phyloP scores from a whole-genome alignment of 2,329 filamentous ascomycete species.

The Verticillium isaacii region DNA sequence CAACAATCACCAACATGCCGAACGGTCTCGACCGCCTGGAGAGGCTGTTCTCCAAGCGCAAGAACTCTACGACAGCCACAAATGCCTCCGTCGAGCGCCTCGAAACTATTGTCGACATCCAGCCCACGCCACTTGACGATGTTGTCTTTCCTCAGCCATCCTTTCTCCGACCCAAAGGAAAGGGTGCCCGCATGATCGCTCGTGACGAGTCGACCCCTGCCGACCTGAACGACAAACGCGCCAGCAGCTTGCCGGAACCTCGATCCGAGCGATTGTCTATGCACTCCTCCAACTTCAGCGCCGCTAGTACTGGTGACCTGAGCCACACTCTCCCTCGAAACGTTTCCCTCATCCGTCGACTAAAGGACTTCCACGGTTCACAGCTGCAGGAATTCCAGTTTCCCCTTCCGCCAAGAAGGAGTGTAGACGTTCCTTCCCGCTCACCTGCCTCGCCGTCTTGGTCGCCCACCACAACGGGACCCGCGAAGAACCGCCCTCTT shows the following conservation, averaged over 20 bases:
- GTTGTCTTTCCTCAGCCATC: constrained; percentile 44
- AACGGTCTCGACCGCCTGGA: constrained; percentile 30
- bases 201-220: constrained; percentile 36
- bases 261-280: constrained; percentile 12
- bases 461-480: constrained; percentile 3
- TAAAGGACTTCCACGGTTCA: constrained; percentile 11
- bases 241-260: constrained; percentile 11
- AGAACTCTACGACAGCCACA: constrained; percentile 7
- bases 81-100: constrained; percentile 16
- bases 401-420: constrained; percentile 25
- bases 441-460: constrained; percentile 4
- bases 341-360: constrained; percentile 6
- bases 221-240: constrained; percentile 4
- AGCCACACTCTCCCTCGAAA: constrained; percentile 6
- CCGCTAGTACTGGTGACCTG: constrained; percentile 5
- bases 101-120: constrained; percentile 17
- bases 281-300: constrained; percentile 9
- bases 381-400: constrained; percentile 31
- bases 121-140: constrained; percentile 7
- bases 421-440: constrained; percentile 17
- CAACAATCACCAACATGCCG: constrained; percentile 5
- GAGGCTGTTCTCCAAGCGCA: constrained; percentile 45
- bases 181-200: constrained; percentile 50
- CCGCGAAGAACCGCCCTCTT: constrained; percentile 2
- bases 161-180: constrained; percentile 52